Base-by-base conservation (phyloP, 768 basidiomycete genomes). In the Amyloporia xantha region DNA sequence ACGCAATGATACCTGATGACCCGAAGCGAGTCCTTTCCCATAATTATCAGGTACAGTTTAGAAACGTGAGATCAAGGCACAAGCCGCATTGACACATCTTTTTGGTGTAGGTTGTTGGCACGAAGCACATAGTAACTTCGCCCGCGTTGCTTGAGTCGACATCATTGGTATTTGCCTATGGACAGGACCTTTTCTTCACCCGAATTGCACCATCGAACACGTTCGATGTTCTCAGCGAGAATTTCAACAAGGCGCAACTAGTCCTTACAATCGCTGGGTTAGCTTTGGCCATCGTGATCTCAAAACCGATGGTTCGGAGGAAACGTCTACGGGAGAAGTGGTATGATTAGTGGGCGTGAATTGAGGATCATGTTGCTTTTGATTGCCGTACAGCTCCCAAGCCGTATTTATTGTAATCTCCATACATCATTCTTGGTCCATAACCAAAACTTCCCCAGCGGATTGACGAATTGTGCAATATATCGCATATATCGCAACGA, bases 61-160 rank as follows among this genome's bases (percentile, higher is more conserved):
- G n/a, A n/a, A n/a, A n/a, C n/a, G n/a, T n/a, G n/a, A n/a, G n/a
- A n/a, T n/a, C n/a, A n/a, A n/a, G n/a, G n/a, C n/a, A n/a, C n/a
- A n/a, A n/a, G n/a, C n/a, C n/a, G 0, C 35, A 33, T n/a, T 19
- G 6, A 17, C 15, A 2, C 11, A 20, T 40, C n/a, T n/a, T n/a
- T n/a, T n/a, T n/a, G n/a, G n/a, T 15, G 5, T 51, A 91, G 87
- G 78, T 92, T 26, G 76, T 80, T 12, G 80, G 82, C 44, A 73
- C 81, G n/a, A 73, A 75, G 35, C 69, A 72, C 15, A 83, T 98
- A 41, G 56, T 86, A 13, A 84, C 93, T 1, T 76, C 90, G 0
- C 89, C 94, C 0, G 82, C 93, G 0, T 74, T 90, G 2, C 78
- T 96, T 21, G 95, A 98, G 66, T 94, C 91, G 4, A 97, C 92